These are phyloP conservation scores for Cytospora chrysosperma DNA, from an alignment of 2,329 filamentous ascomycete genomes.

Conservation along the genomic window DNA sequence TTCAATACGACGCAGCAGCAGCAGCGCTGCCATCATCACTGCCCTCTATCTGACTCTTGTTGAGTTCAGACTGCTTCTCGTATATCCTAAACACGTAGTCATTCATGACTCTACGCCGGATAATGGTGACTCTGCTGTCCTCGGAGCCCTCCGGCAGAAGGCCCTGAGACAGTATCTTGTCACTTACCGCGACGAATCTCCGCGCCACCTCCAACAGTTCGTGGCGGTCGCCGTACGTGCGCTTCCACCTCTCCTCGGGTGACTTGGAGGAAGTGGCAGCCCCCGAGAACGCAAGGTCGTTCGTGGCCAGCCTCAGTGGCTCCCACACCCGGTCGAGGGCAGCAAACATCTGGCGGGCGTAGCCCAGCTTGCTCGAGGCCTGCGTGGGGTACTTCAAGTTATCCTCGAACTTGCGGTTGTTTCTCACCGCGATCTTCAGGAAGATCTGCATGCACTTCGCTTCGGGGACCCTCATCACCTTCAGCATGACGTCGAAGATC, in stretches of 20 bases:
- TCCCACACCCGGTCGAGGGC: constrained; percentile 53
- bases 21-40: neutral
- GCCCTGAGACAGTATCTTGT: constrained; percentile 22
- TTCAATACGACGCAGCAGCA: neutral
- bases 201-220: constrained; percentile 16
- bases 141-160: constrained; percentile 12
- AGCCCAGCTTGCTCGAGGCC: constrained; percentile 40
- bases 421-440: constrained; percentile 54
- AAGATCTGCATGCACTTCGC: constrained; percentile 52
- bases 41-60: neutral
- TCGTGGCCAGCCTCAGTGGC: constrained; percentile 40
- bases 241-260: constrained; percentile 29
- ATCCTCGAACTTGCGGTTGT: constrained; percentile 40
- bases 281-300: constrained; percentile 38
- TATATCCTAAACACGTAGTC: constrained; percentile 1
- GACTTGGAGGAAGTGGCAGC: constrained; percentile 24
- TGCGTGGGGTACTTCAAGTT: constrained; percentile 31
- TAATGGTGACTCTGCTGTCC: constrained; percentile 7
- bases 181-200: constrained; percentile 18
- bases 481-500: constrained; percentile 64
- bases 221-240: constrained; percentile 13
- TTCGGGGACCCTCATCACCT: constrained; percentile 46
- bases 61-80: constrained; percentile 5
- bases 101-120: constrained; percentile 16
- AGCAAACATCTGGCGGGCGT: constrained; percentile 49